Conservation (phyloP, 2,329 filamentous ascomycete species). For the Pseudopithomyces chartarum region DNA sequence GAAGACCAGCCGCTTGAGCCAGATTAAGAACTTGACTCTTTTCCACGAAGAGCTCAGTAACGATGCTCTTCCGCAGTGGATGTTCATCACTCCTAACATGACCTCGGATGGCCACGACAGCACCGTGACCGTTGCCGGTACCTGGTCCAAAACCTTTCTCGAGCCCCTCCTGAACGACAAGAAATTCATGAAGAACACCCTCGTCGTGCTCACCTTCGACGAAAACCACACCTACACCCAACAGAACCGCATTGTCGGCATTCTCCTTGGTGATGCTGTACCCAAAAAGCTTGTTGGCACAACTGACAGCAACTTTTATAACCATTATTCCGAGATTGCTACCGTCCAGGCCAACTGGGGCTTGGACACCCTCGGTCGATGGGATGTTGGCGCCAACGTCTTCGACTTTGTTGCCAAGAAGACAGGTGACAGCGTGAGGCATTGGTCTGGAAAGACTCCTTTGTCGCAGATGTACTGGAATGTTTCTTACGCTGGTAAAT, state of each 20-base stretch:
- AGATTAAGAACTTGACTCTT: slow-evolving; percentile 74
- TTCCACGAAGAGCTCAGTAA: slow-evolving; percentile 57
- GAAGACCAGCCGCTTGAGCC: slow-evolving; percentile 63
- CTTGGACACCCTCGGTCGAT: slow-evolving; percentile 52
- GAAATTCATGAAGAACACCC: slow-evolving; percentile 75
- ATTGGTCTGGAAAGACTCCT: slow-evolving; percentile 32
- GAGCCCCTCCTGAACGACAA: slow-evolving; percentile 70
- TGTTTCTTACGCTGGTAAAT: slow-evolving; percentile 35
- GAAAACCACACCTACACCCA: slow-evolving; percentile 73
- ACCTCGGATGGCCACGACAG: slow-evolving; percentile 76
- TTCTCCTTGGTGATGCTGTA: slow-evolving; percentile 77
- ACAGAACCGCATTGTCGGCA: slow-evolving; percentile 70
- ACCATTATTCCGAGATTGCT: slow-evolving; percentile 53
- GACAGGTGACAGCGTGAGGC: slow-evolving; percentile 30
- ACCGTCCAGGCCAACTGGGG: slow-evolving; percentile 54
- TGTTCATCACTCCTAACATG: slow-evolving; percentile 66
- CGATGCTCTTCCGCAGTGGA: slow-evolving; percentile 34
- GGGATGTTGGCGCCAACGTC: slow-evolving; percentile 55
- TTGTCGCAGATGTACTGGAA: slow-evolving; percentile 41
- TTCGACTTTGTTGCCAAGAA: slow-evolving; percentile 41
- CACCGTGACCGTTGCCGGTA: slow-evolving; percentile 69
- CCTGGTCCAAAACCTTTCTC: slow-evolving; percentile 71
- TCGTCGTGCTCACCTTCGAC: slow-evolving; percentile 78
- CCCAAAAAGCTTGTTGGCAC: slow-evolving; percentile 68
- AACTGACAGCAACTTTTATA: slow-evolving; percentile 65